Conservation (phyloP, 2,329 filamentous ascomycete genomes). For the Alternaria tenuissima region DNA sequence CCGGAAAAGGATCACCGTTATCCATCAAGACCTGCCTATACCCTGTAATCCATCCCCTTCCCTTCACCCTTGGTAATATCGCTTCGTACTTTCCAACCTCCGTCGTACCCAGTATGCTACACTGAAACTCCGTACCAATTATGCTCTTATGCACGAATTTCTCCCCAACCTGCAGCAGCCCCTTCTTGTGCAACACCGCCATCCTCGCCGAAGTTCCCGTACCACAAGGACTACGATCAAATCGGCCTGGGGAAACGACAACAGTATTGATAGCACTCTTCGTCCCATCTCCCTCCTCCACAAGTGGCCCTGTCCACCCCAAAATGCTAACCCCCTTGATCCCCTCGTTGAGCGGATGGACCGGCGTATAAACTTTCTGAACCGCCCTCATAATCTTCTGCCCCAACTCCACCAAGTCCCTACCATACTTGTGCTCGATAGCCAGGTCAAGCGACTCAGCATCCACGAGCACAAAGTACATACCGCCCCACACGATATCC, state of each 20-base stretch:
- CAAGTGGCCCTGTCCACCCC: constrained; percentile 51
- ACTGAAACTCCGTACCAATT: constrained; percentile 55
- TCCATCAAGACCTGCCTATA: constrained; percentile 57
- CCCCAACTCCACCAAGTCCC: constrained; percentile 53
- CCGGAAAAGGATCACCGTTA: constrained; percentile 56
- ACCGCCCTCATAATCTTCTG: constrained; percentile 55
- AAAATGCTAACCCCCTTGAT: constrained; percentile 55
- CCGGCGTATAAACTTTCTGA: constrained; percentile 45
- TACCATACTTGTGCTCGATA: constrained; percentile 45
- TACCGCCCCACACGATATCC: constrained; percentile 59
- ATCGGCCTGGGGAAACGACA: constrained; percentile 57
- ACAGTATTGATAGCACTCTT: constrained; percentile 53
- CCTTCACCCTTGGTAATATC: constrained; percentile 54
- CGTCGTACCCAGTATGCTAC: constrained; percentile 49
- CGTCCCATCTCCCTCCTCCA: constrained; percentile 17
- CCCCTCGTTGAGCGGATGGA: constrained; percentile 55
- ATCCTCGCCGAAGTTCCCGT: constrained; percentile 57
- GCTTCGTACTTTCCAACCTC: constrained; percentile 53
- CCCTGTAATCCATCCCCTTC: constrained; percentile 58
- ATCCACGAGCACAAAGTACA: constrained; percentile 57
- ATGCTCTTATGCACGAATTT: constrained; percentile 53
- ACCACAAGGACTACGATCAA: constrained; percentile 59
- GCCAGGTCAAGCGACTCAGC: constrained; percentile 48
- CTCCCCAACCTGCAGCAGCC: constrained; percentile 50
- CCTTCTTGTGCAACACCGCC: constrained; percentile 55